Evolutionary conservation across 1,284 basidiomycete genomes (phyloP).

Genomic region (Marasmius oreades): DNA sequence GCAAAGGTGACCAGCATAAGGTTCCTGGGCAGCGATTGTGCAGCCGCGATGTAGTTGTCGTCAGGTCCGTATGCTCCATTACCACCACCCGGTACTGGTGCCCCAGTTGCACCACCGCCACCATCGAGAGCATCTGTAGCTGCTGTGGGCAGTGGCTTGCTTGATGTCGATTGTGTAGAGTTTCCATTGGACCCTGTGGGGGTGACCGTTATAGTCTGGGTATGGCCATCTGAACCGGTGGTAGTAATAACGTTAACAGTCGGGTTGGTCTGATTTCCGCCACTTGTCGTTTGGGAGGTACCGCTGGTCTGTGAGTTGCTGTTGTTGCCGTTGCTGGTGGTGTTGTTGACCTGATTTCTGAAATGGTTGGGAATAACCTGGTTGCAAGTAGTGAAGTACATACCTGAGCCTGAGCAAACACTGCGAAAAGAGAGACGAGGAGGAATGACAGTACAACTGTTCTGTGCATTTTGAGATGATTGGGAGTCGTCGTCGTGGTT

Average conservation of each 20-base stretch:
- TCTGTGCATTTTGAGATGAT: conserved; percentile 3
- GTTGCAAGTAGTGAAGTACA: not conserved
- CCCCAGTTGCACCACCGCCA: conserved; percentile 6
- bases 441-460: not conserved
- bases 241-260: not conserved
- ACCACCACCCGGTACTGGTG: conserved; percentile 4
- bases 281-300: not conserved
- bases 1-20: conserved; percentile 5
- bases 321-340: not conserved
- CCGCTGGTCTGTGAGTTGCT: not conserved
- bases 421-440: not conserved
- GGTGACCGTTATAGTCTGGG: conserved; percentile 4
- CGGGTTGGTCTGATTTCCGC: conserved; percentile 1
- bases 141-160: conserved; percentile 7
- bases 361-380: not conserved
- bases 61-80: conserved; percentile 10
- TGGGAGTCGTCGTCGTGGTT: not conserved
- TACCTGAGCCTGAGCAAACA: conserved; percentile 7
- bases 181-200: conserved; percentile 3
- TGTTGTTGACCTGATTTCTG: not conserved
- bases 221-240: conserved; percentile 7
- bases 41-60: conserved; percentile 10
- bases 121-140: conserved; percentile 4
- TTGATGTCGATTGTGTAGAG: conserved; percentile 2
- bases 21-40: conserved; percentile 3